Percentiles rank a stretch among this genome's conserved stretches.
phyloP scores from a whole-genome alignment of 148 eudicot genomes.

The Chenopodium quinoa region DNA sequence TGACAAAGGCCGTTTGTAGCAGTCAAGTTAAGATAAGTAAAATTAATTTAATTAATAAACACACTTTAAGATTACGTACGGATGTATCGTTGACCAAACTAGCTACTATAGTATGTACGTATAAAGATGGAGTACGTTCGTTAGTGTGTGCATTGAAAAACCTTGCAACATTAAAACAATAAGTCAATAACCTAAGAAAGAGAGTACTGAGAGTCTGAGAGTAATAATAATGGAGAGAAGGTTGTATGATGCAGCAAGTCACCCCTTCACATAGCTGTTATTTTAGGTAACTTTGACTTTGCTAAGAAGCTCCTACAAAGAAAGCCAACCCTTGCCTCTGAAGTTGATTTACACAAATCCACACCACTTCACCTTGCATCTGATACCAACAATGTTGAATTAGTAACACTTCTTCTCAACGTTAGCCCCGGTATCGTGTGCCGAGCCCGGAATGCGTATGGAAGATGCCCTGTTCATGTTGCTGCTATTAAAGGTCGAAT shows the following conservation, averaged over 20 bases:
- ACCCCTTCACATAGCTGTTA: neutral
- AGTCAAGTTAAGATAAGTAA: too few relatives aligned
- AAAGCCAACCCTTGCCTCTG: neutral
- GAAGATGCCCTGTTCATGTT: neutral
- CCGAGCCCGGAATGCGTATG: neutral
- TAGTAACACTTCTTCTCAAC: neutral
- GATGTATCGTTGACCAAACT: too few relatives aligned
- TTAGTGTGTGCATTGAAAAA: too few relatives aligned
- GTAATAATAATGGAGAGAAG: neutral
- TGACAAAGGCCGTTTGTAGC: too few relatives aligned
- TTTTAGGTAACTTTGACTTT: neutral
- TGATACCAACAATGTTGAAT: neutral
- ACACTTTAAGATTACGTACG: too few relatives aligned
- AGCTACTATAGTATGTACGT: too few relatives aligned
- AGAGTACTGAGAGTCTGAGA: too few relatives aligned
- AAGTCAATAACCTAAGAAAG: too few relatives aligned
- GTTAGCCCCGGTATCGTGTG: neutral
- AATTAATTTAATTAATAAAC: too few relatives aligned
- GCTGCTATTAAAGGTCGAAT: neutral
- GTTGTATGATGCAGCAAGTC: neutral
- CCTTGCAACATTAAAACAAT: too few relatives aligned
- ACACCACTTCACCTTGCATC: neutral
- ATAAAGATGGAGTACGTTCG: too few relatives aligned
- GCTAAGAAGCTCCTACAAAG: neutral
- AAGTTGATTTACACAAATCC: neutral